Conservation (phyloP, 2,329 filamentous ascomycete species). For the Monosporascus sp. region DNA sequence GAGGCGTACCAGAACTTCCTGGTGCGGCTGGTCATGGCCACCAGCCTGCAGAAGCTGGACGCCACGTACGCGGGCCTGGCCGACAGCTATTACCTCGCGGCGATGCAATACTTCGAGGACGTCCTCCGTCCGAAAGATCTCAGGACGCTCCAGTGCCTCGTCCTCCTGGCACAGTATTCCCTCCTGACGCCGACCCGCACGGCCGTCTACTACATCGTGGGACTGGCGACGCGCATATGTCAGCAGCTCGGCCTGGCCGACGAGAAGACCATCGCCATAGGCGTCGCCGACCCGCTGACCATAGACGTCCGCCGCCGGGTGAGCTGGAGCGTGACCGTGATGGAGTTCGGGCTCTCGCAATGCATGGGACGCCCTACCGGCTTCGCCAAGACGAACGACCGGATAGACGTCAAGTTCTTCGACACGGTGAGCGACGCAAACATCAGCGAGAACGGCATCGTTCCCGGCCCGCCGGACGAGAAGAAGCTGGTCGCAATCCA, state of each 20-base stretch:
- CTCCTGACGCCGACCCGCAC: slow-evolving; percentile 86
- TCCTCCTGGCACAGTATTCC: slow-evolving; percentile 85
- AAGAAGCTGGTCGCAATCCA: slow-evolving; percentile 89
- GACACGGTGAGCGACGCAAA: slow-evolving; percentile 74
- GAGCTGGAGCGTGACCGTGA: slow-evolving; percentile 81
- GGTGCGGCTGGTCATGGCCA: slow-evolving; percentile 85
- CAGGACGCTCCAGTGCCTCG: slow-evolving; percentile 83
- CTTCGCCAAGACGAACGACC: slow-evolving; percentile 75
- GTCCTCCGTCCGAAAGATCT: slow-evolving; percentile 85
- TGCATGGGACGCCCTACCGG: slow-evolving; percentile 82
- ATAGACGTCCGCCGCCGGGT: slow-evolving; percentile 86
- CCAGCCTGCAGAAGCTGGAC: slow-evolving; percentile 89
- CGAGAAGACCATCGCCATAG: slow-evolving; percentile 76
- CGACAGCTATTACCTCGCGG: slow-evolving; percentile 90
- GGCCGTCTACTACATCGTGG: slow-evolving; percentile 89
- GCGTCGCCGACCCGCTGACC: slow-evolving; percentile 62
- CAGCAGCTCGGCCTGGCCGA: slow-evolving; percentile 85
- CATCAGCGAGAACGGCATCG: slow-evolving; percentile 73
- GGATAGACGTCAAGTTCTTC: slow-evolving; percentile 83
- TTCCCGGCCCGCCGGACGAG: slow-evolving; percentile 65
- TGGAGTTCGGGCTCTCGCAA: slow-evolving; percentile 86
- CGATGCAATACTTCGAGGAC: slow-evolving; percentile 76
- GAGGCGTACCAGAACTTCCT: slow-evolving; percentile 86
- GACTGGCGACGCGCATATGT: slow-evolving; percentile 78
- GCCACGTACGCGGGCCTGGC: slow-evolving; percentile 86